Conservation (phyloP, 2,329 filamentous ascomycete genomes). For the Nemania sp. region DNA sequence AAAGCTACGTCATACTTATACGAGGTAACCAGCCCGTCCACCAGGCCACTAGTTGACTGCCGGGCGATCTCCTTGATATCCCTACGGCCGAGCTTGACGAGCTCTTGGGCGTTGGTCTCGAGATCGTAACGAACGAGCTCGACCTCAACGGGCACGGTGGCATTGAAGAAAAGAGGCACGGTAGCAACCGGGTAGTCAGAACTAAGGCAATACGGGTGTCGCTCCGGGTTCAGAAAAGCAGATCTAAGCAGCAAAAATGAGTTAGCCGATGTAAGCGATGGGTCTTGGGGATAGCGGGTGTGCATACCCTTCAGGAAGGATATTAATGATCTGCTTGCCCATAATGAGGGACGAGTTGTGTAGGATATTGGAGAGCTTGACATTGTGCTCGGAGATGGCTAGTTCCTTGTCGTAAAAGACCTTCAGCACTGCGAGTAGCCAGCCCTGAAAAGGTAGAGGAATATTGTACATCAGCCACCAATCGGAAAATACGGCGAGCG, state of each 20-base stretch:
- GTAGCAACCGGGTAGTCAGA: slow-evolving; percentile 69
- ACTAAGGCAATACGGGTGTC: slow-evolving; percentile 84
- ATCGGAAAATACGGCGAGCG: slow-evolving; percentile 78
- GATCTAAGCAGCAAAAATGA: slow-evolving; percentile 64
- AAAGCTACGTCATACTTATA: slow-evolving; percentile 78
- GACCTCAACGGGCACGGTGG: slow-evolving; percentile 88
- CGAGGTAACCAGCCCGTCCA: slow-evolving; percentile 70
- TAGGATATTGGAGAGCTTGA: slow-evolving; percentile 87
- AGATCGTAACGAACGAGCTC: slow-evolving; percentile 90
- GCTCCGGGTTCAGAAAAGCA: slow-evolving; percentile 86
- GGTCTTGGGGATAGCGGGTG: background rate
- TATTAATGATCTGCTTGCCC: slow-evolving; percentile 97
- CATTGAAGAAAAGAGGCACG: slow-evolving; percentile 92
- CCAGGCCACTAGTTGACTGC: slow-evolving; percentile 72
- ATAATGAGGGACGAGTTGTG: slow-evolving; percentile 94
- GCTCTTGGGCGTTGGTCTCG: slow-evolving; percentile 82
- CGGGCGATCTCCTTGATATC: slow-evolving; percentile 82
- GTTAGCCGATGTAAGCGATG: slow-evolving; percentile 46
- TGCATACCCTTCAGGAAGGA: slow-evolving; percentile 86
- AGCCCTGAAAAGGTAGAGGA: slow-evolving; percentile 70
- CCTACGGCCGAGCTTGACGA: slow-evolving; percentile 77
- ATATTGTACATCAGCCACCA: slow-evolving; percentile 69
- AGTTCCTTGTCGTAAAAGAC: slow-evolving; percentile 92
- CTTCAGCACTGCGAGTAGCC: slow-evolving; percentile 79
- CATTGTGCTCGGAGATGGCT: slow-evolving; percentile 91